These are phyloP conservation scores for Pythium guiyangense DNA, from an alignment of 352 stramenopile species.

Conservation along the genomic window DNA sequence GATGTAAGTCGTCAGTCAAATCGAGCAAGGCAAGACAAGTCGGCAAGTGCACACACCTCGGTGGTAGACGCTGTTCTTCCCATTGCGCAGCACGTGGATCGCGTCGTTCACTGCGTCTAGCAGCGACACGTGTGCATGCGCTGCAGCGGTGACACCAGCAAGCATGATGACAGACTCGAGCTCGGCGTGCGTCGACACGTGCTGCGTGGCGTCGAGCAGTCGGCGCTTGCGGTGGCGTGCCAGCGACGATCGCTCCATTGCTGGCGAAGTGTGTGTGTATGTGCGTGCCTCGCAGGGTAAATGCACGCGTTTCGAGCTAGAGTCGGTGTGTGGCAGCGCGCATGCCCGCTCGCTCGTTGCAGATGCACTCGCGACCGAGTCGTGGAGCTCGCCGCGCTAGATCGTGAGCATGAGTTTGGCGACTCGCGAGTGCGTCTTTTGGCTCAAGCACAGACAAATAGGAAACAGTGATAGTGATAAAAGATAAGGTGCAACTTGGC, in stretches of 20 bases:
- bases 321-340: too few species aligned
- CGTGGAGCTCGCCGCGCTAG: too few species aligned
- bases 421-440: too few species aligned
- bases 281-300: too few species aligned
- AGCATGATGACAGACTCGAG: slow-evolving; percentile 24
- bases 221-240: slow-evolving; percentile 47
- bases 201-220: slow-evolving; percentile 19
- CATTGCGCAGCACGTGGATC: slow-evolving; percentile 46
- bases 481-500: too few species aligned
- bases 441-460: too few species aligned
- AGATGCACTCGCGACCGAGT: too few species aligned
- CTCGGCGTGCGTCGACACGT: slow-evolving; percentile 34
- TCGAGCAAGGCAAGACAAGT: slow-evolving; percentile 1
- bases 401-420: too few species aligned
- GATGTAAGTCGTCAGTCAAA: not conserved
- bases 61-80: slow-evolving; percentile 65
- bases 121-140: not conserved
- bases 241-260: slow-evolving; percentile 31
- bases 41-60: slow-evolving; percentile 18
- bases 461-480: too few species aligned
- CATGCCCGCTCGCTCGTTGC: too few species aligned
- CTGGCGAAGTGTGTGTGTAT: too few species aligned
- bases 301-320: too few species aligned
- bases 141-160: slow-evolving; percentile 17
- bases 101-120: slow-evolving; percentile 20